Base-by-base conservation (phyloP, 805 yeast species). In the Candida peoriensis region DNA sequence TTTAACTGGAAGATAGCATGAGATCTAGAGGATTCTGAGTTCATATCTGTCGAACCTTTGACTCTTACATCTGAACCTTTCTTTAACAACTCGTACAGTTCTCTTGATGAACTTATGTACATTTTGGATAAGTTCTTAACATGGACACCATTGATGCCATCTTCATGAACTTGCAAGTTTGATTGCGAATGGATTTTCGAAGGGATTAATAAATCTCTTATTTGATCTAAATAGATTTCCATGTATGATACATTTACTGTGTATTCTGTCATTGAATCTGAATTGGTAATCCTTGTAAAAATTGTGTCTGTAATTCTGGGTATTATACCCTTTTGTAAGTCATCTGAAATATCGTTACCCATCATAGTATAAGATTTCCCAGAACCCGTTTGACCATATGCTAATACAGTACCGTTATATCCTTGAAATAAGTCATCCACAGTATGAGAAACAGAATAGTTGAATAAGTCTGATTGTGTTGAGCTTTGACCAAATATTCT, bases 301-400 rank as follows among this genome's bases (percentile, higher is more conserved):
- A 88, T 63, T 37, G 71, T 71, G 33, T 79, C 80, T 13, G 82
- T 69, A 12, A 84, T 74, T 22, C 93, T 64, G 0, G 94, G 94
- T 13, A 82, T 78, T 18, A 83, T 64, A 2, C 96, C 96, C 26
- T 44, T 41, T 11, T 13, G 11, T 1, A 36, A 36, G 6, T 37
- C 32, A 17, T 41, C 38, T 11, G 34, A 23, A 3, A 64, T 50
- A n/a, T 59, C 55, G 1, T 66, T 49, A 2, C 93, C 93, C 72
- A 81, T 72, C 87, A 84, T 78, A 3, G 90, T 78, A 50, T 72
- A 74, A 0, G 89, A 78, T 50, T 85, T 85, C 1, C 95, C 95
- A 0, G 93, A 72, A 2, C 84, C 89, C 1, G 95, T 86, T 54
- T 81, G 90, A 8, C 94, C 95, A 56, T 82, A 85, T 0, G 89